Evolutionary conservation across 768 basidiomycete species (phyloP).

Genomic region (Imleria badia): DNA sequence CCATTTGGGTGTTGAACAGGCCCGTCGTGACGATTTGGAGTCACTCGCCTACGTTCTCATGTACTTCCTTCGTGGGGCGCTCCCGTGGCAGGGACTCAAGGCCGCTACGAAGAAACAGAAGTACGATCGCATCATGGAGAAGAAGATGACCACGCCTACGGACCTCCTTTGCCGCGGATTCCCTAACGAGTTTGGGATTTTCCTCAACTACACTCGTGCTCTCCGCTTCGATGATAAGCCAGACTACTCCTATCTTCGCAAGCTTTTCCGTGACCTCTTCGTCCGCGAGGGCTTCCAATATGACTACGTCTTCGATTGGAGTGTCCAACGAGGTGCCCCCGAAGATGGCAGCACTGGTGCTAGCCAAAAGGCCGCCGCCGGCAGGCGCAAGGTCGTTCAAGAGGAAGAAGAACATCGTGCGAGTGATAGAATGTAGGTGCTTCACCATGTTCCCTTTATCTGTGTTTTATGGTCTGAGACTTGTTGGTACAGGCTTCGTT

Average conservation of each 20-base stretch:
- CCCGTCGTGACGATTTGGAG: slow-evolving; percentile 96
- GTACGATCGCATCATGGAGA: slow-evolving; percentile 99
- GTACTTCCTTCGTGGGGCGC: slow-evolving; percentile 98
- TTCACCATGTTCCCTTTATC: slow-evolving; percentile 17
- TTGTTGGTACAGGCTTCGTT: slow-evolving; percentile 63
- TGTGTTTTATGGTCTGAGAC: slow-evolving; percentile 15
- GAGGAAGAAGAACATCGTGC: slow-evolving; percentile 83
- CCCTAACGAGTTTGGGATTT: slow-evolving; percentile 99
- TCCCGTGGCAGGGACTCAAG: slow-evolving; percentile 99
- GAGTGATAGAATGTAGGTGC: slow-evolving; percentile 78
- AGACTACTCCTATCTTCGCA: slow-evolving; percentile 98
- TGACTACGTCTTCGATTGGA: slow-evolving; percentile 99
- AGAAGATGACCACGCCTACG: slow-evolving; percentile 99
- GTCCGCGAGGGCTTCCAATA: slow-evolving; percentile 98
- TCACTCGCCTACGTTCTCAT: slow-evolving; percentile 98
- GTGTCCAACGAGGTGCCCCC: slow-evolving; percentile 73
- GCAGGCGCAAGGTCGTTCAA: slow-evolving; percentile 77
- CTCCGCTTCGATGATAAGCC: slow-evolving; percentile 99
- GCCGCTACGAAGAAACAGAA: slow-evolving; percentile 99
- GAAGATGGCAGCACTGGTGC: slow-evolving; percentile 62
- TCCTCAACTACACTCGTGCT: slow-evolving; percentile 98
- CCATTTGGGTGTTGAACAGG: slow-evolving; percentile 96
- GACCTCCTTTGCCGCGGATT: slow-evolving; percentile 98
- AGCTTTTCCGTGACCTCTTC: slow-evolving; percentile 97
- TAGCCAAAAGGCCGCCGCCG: slow-evolving; percentile 60